A percentile compares a stretch with the other conserved stretches of the same genome.
phyloP scores from a whole-genome alignment of 73 alveolate genomes.

The Stentor roeselii region DNA sequence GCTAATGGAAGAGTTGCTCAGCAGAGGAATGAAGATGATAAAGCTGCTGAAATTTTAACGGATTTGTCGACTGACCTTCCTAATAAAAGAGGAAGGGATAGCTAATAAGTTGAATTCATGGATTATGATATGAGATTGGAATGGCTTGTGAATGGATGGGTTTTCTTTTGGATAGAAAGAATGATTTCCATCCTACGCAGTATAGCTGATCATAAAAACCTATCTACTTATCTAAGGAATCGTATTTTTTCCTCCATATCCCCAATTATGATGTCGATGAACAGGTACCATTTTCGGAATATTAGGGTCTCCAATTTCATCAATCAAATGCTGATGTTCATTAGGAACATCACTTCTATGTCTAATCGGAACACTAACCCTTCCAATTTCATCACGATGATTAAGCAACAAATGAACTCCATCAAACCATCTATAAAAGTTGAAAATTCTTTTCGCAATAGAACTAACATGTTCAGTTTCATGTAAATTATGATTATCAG shows the following conservation, averaged over 20 bases:
- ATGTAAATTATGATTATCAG: slow-evolving; percentile 63
- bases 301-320: slow-evolving; percentile 25
- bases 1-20: background rate
- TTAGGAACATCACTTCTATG: background rate
- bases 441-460: slow-evolving; percentile 46
- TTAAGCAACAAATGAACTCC: slow-evolving; percentile 57
- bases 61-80: background rate
- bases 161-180: no score
- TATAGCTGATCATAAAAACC: background rate
- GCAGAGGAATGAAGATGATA: background rate
- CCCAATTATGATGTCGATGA: slow-evolving; percentile 31
- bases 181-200: no score
- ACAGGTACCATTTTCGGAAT: slow-evolving; percentile 26
- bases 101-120: no score
- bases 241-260: slow-evolving; percentile 1
- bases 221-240: background rate
- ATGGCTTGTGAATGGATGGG: no score
- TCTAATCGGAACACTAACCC: slow-evolving; percentile 27
- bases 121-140: no score
- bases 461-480: slow-evolving; percentile 35
- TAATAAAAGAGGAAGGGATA: background rate
- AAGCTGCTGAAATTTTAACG: slow-evolving; percentile 4
- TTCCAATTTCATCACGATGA: slow-evolving; percentile 63
- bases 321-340: background rate
- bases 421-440: slow-evolving; percentile 58